Percentiles rank a stretch among this genome's conserved stretches.
phyloP scores from a whole-genome alignment of 768 basidiomycete species.

The Coprinopsis cinerea region DNA sequence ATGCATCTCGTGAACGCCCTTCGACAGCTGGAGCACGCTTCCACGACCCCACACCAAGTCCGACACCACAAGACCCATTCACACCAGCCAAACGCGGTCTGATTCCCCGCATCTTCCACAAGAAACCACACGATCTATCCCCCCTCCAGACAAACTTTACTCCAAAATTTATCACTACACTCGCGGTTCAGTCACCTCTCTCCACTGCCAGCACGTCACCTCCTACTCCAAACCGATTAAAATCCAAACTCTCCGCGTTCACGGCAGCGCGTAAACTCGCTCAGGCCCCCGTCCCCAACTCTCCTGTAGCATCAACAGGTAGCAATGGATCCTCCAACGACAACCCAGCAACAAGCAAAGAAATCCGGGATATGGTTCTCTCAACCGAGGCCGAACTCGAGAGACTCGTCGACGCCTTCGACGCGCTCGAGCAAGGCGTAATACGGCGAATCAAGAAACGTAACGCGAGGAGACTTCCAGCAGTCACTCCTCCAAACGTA shows the following conservation, averaged over 20 bases:
- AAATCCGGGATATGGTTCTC: slow-evolving; percentile 56
- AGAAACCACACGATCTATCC: slow-evolving; percentile 26
- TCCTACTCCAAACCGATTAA: background rate
- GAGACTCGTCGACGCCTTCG: slow-evolving; percentile 62
- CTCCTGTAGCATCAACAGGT: slow-evolving; percentile 9
- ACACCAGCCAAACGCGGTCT: slow-evolving; percentile 13
- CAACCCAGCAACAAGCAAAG: slow-evolving; percentile 23
- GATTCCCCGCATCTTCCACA: slow-evolving; percentile 28
- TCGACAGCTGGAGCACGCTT: background rate
- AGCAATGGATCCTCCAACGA: too few species aligned
- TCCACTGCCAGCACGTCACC: slow-evolving; percentile 2
- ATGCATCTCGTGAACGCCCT: slow-evolving; percentile 13
- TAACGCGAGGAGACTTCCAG: slow-evolving; percentile 29
- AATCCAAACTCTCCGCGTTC: slow-evolving; percentile 3
- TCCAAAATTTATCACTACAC: slow-evolving; percentile 7
- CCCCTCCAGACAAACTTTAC: slow-evolving; percentile 22
- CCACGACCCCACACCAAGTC: background rate
- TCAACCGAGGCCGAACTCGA: slow-evolving; percentile 59
- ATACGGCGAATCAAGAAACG: slow-evolving; percentile 41
- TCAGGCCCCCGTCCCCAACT: background rate
- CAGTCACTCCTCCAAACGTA: slow-evolving; percentile 24
- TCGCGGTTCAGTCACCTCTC: background rate
- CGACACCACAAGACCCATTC: too few species aligned
- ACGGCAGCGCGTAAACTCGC: background rate
- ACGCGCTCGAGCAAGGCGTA: slow-evolving; percentile 55